A percentile compares a stretch with the other conserved stretches of the same genome.
Evolutionary conservation across 225 moss, liverwort and hornwort species (phyloP).

Genomic region (Anthoceros angustus): DNA sequence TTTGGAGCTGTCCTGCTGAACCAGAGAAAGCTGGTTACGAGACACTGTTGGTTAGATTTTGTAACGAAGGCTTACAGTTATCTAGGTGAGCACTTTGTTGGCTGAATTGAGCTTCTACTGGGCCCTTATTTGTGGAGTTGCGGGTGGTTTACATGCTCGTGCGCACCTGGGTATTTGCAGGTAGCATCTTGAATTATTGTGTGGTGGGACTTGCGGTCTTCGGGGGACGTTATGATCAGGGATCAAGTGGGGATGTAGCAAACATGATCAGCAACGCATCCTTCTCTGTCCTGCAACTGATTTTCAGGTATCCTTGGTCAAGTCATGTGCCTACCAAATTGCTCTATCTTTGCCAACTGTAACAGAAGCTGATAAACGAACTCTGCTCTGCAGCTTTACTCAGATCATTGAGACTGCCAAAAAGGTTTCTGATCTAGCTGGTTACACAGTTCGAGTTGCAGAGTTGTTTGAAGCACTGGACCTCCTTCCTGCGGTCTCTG

Average conservation of each 20-base stretch:
- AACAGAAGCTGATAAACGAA: neutral
- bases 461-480: conserved; percentile 17
- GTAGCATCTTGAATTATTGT: conserved; percentile 15
- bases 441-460: conserved; percentile 17
- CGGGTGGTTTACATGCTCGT: neutral
- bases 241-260: conserved; percentile 20
- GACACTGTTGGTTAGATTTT: conserved; percentile 20
- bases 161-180: conserved; percentile 7
- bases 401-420: conserved; percentile 21
- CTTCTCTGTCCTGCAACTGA: conserved; percentile 24
- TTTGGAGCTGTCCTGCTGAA: conserved; percentile 14
- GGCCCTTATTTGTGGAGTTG: neutral
- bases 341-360: neutral
- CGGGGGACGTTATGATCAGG: conserved; percentile 16
- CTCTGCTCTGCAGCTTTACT: conserved; percentile 17
- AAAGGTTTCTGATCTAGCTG: conserved; percentile 20
- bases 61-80: conserved; percentile 19
- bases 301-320: conserved; percentile 16
- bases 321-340: neutral
- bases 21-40: conserved; percentile 17
- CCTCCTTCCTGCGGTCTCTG: conserved; percentile 7
- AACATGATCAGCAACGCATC: conserved; percentile 28
- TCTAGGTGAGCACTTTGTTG: conserved; percentile 15
- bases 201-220: conserved; percentile 25
- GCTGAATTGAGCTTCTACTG: neutral